These are phyloP conservation scores for Lumnitzera racemosa DNA, from an alignment of 345 rosid genomes.

Conservation along the genomic window DNA sequence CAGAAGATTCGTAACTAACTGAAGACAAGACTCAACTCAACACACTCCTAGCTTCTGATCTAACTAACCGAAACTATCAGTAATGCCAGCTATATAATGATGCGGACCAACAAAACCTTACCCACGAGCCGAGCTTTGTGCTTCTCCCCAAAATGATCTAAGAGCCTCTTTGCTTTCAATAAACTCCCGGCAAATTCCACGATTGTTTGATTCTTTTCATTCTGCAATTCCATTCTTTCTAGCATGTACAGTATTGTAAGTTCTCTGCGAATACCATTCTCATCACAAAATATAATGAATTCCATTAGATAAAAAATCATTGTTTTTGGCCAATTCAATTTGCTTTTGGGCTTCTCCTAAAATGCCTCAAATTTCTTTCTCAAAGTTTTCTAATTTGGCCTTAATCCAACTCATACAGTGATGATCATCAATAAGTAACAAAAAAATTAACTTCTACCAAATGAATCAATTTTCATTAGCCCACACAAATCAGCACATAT, in stretches of 20 bases:
- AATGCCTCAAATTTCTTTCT: background rate
- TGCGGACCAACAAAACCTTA: no score
- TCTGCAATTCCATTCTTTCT: slow-evolving; percentile 2
- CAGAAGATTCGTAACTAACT: no score
- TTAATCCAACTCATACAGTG: slow-evolving; percentile 1
- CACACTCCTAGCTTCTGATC: no score
- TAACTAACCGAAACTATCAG: no score
- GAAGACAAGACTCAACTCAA: no score
- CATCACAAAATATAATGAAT: slow-evolving; percentile 4
- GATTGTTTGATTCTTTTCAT: background rate
- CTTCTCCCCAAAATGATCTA: slow-evolving; percentile 11
- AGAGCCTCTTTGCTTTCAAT: slow-evolving; percentile 1
- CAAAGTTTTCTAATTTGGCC: no score
- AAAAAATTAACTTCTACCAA: background rate
- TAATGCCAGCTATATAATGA: no score
- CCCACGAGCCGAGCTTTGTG: no score
- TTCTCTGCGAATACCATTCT: slow-evolving; percentile 2
- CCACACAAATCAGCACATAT: slow-evolving; percentile 4
- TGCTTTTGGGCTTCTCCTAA: background rate
- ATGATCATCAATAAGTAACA: background rate
- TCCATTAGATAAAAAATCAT: background rate
- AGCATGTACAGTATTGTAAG: slow-evolving; percentile 4
- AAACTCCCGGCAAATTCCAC: slow-evolving; percentile 6
- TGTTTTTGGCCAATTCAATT: background rate
- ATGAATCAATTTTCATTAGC: background rate